Base-by-base conservation (phyloP, 805 yeast genomes). In the Saccharomycopsis malanga region DNA sequence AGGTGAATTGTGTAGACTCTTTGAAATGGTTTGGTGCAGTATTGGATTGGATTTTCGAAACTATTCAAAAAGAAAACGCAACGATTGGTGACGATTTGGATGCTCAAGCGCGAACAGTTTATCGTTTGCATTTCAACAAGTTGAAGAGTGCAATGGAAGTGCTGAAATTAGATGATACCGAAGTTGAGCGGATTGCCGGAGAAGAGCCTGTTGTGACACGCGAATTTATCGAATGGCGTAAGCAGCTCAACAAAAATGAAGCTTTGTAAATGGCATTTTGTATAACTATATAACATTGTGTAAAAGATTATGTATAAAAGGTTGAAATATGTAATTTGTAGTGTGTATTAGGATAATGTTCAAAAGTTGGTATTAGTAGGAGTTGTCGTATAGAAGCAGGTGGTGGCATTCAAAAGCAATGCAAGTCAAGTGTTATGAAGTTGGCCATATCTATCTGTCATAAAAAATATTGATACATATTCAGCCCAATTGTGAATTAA, bases 11-110 rank as follows among this genome's bases (percentile, higher is more conserved):
- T 54, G 75, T 80, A 63, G 87, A 81, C 46, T 80, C 91, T 6
- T 69, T 91, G 43, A 85, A 81, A 57, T 93, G 94, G 79, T 85
- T 87, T 62, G 91, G 91, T 2, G 88, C 93, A 0, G 73, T 83
- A 17, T 68, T 87, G 45, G 87, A 85, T 48, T 88, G 96, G 96
- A 60, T 91, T 29, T 68, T 68, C 36, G 71, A 70, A 20, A 63
- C 65, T 21, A 66, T 82, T 17, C 82, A 86, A 10, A 76, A 55
- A 35, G 64, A 75, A 37, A 78, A 79, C 14, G 17, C 18, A 10
- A n/a, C 6, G 9, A 22, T 22, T 23, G 23, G 6, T 4, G 15
- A 24, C 4, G 42, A 27, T 23, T 20, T 38, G n/a, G 43, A 46
- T 15, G 34, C 22, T 14, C 48, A 45, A 27, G 18, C 32, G 49